Evolutionary conservation across 371 early-diverging fungal genomes (phyloP).

Genomic region (Mortierella sp.): DNA sequence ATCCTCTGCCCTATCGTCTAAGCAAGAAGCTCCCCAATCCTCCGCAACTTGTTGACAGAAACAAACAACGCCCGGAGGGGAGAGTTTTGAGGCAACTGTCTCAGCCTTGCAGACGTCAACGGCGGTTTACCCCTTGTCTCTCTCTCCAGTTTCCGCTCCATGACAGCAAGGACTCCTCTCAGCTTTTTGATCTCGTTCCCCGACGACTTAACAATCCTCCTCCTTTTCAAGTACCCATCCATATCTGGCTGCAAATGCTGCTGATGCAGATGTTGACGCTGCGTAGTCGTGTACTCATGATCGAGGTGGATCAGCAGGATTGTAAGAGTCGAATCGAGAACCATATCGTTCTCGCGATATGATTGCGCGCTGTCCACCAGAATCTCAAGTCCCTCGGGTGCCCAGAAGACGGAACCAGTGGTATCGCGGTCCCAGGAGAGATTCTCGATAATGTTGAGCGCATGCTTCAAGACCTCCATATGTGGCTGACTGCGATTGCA

Average conservation of each 20-base stretch:
- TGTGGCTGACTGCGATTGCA: slow-evolving; percentile 61
- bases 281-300: background rate
- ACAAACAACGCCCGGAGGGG: slow-evolving; percentile 17
- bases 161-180: slow-evolving; percentile 37
- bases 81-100: background rate
- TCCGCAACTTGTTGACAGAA: slow-evolving; percentile 43
- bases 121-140: slow-evolving; percentile 29
- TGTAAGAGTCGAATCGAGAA: slow-evolving; percentile 46
- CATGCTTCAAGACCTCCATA: slow-evolving; percentile 60
- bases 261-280: background rate
- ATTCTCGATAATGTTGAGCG: slow-evolving; percentile 59
- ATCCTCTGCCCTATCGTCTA: no score
- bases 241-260: background rate
- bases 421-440: slow-evolving; percentile 54
- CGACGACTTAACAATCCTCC: slow-evolving; percentile 31
- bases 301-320: slow-evolving; percentile 52
- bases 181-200: slow-evolving; percentile 45
- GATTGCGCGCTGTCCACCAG: slow-evolving; percentile 54
- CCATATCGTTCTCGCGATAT: slow-evolving; percentile 57
- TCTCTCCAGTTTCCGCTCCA: slow-evolving; percentile 51
- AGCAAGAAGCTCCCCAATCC: slow-evolving; percentile 30
- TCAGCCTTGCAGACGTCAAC: background rate
- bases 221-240: slow-evolving; percentile 21
- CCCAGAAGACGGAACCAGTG: slow-evolving; percentile 42
- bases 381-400: slow-evolving; percentile 50